Evolutionary conservation across 2,329 filamentous ascomycete species (phyloP), one percentile per base, ranked within the genome.

Genomic region (Colletotrichum falcatum): DNA sequence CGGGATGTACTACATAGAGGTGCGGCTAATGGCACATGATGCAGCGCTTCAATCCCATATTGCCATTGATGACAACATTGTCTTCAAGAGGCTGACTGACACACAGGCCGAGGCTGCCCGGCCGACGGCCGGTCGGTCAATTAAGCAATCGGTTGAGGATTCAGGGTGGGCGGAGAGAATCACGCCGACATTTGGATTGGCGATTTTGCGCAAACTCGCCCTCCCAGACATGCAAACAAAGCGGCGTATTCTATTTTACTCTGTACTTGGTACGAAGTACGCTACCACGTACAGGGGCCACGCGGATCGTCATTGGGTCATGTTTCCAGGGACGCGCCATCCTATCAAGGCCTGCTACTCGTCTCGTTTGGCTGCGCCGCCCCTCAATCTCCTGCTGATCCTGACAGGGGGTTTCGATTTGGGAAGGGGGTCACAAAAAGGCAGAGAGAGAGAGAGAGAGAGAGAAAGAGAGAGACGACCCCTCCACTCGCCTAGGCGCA

Each of bases 321-420:
- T 20, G 20, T n/a, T 42, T 35, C 51, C 64, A 35, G 55, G 58
- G 64, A 62, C 42, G 42, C 37, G 35, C 60, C 64, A 54, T 46
- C 64, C 64, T 54, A 53, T 67, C 67, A 63, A 23, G 58, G 26
- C 35, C 28, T 44, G 35, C 11, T 53, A 7, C 33, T 28, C 48
- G n/a, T 39, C 35, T 39, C n/a, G 30, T 16, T 39, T 26, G 62
- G 58, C 67, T 70, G 64, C 67, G 46, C 64, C 53, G 44, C 58
- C 53, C 37, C 42, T 70, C 58, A 70, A 62, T 67, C 64, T 67
- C 67, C 67, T 67, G 67, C 62, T 67, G 64, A 70, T 62, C 67
- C 37, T 30, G 67, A 58, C 58, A 62, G 58, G 67, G 67, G 51
- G 26, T 20, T 56, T 28, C 35, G 53, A 51, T 62, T 53, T 51